Percentiles rank a stretch among this genome's conserved stretches.
Conservation (phyloP, 371 early-diverging fungal species). For the Aphelidium insulamus region DNA sequence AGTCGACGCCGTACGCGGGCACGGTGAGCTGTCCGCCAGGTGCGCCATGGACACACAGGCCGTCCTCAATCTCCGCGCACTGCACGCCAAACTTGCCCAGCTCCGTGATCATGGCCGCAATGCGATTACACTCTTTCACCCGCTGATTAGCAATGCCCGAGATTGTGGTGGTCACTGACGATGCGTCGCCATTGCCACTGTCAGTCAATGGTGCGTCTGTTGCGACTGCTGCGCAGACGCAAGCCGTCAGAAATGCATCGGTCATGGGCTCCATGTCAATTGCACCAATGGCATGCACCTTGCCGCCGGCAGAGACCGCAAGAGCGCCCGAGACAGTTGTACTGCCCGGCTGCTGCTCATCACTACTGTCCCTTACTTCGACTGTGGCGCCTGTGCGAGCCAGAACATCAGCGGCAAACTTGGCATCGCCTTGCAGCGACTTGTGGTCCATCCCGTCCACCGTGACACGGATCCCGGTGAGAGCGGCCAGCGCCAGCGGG, state of each 20-base stretch:
- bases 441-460: conserved; percentile 73
- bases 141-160: conserved; percentile 91
- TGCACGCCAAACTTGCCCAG: conserved; percentile 69
- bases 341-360: conserved; percentile 56
- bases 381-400: conserved; percentile 79
- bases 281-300: conserved; percentile 34
- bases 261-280: conserved; percentile 97
- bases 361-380: too few species aligned
- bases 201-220: background rate
- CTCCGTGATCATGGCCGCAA: conserved; percentile 85
- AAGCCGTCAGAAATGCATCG: conserved; percentile 90
- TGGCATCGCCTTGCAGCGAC: conserved; percentile 77
- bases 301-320: too few species aligned
- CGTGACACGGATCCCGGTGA: conserved; percentile 67
- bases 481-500: conserved; percentile 90
- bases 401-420: conserved; percentile 76
- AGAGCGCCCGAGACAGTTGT: conserved; percentile 84
- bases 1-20: conserved; percentile 47
- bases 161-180: conserved; percentile 42
- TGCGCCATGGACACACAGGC: conserved; percentile 68
- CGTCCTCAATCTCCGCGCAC: conserved; percentile 64
- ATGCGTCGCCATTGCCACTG: conserved; percentile 8
- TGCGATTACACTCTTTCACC: conserved; percentile 94
- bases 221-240: conserved; percentile 71
- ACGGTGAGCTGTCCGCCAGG: conserved; percentile 32